Conservation (phyloP, 805 yeast genomes). For the Helenozyma rhizophorensis region DNA sequence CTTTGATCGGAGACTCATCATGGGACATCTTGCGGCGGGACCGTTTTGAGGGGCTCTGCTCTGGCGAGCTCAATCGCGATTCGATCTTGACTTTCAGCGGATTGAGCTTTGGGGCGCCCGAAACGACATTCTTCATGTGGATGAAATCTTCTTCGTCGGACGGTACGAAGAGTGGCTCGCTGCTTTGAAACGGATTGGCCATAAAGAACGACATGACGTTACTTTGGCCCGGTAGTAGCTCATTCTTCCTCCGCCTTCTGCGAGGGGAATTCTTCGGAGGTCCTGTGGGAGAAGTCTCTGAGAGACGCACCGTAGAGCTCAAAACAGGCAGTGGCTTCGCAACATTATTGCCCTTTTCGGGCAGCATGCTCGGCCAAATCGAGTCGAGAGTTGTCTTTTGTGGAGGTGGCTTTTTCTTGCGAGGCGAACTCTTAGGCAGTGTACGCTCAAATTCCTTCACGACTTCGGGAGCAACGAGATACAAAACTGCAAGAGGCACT, state of each 20-base stretch:
- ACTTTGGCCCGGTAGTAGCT: constrained; percentile 15
- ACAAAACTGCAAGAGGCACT: constrained; percentile 18
- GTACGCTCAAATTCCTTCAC: constrained; percentile 10
- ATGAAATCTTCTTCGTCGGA: constrained; percentile 10
- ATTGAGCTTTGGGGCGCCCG: constrained; percentile 6
- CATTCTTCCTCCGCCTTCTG: constrained; percentile 5
- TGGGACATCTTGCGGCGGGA: constrained; percentile 3
- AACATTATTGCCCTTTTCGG: constrained; percentile 1
- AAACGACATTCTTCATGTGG: constrained; percentile 4
- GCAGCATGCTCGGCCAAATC: constrained; percentile 12
- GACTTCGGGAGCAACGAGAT: constrained; percentile 11
- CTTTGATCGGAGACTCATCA: too few relatives aligned
- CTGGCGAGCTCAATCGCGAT: constrained; percentile 6
- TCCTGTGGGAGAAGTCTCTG: background rate
- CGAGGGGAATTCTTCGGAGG: constrained; percentile 4
- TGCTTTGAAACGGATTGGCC: constrained; percentile 2
- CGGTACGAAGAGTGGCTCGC: constrained; percentile 6
- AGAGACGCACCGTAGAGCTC: background rate
- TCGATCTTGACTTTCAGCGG: constrained; percentile 1
- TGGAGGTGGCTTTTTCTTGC: constrained; percentile 13
- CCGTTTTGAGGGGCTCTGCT: constrained; percentile 15
- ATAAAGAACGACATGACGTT: constrained; percentile 14
- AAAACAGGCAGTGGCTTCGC: too few relatives aligned
- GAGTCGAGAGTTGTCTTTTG: constrained; percentile 27
- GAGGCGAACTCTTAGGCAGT: constrained; percentile 11